Conservation (phyloP, 139 green algal genomes). For the Volvox africanus region DNA sequence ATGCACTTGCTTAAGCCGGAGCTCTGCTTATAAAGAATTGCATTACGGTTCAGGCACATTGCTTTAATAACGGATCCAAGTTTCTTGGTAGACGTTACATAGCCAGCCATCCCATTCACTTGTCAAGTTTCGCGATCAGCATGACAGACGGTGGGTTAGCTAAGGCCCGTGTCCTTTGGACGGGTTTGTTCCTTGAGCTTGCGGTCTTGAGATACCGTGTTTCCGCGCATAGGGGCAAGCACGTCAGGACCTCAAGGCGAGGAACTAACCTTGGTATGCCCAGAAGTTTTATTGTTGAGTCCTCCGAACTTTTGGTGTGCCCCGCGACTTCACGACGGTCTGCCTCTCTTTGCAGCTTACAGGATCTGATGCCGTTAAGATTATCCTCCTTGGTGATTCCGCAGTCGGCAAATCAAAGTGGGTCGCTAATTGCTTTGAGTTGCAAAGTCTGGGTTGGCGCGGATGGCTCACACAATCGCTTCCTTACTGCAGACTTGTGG, state of each 20-base stretch:
- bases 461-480: background rate
- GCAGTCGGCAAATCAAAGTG: slow-evolving; percentile 82
- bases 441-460: background rate
- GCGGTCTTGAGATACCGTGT: background rate
- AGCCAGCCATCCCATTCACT: too few relatives aligned
- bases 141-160: slow-evolving; percentile 4
- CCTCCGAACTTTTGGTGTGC: slow-evolving; percentile 14
- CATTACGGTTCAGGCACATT: too few relatives aligned
- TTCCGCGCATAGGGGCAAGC: slow-evolving; percentile 26
- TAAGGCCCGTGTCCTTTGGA: background rate
- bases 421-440: slow-evolving; percentile 20
- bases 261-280: slow-evolving; percentile 61
- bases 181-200: background rate
- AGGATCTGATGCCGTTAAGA: slow-evolving; percentile 63
- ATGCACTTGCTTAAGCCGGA: too few relatives aligned
- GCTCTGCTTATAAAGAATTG: too few relatives aligned
- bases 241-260: slow-evolving; percentile 57
- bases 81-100: too few relatives aligned
- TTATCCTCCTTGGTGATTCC: slow-evolving; percentile 78
- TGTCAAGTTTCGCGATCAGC: background rate
- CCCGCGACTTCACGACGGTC: background rate
- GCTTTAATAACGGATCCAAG: too few relatives aligned
- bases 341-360: slow-evolving; percentile 59
- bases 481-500: slow-evolving; percentile 64
- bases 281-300: background rate